Conservation (phyloP, 1,139 yeast genomes). For the Candida neerlandica region DNA sequence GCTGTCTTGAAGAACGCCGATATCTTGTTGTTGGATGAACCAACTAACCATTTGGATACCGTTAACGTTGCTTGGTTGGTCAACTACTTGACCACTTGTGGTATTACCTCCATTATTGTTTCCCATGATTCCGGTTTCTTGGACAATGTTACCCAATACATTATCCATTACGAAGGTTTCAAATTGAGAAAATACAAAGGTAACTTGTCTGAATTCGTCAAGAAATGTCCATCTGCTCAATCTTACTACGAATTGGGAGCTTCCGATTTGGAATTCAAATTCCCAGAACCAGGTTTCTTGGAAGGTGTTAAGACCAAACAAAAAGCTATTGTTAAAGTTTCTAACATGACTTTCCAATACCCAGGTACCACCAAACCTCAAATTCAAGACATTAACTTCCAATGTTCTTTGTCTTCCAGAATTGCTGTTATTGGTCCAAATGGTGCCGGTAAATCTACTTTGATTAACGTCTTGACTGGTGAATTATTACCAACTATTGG, state of each 20-base stretch:
- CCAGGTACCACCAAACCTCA: conserved; percentile 98
- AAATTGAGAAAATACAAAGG: conserved; percentile 99
- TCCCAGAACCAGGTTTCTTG: conserved; percentile 99
- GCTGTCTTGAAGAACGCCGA: conserved; percentile 99
- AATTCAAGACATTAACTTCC: conserved; percentile 88
- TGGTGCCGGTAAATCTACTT: conserved; percentile 99
- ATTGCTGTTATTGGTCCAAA: conserved; percentile 99
- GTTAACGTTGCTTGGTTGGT: conserved; percentile 99
- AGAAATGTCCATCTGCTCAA: conserved; percentile 98
- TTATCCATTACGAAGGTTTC: conserved; percentile 99
- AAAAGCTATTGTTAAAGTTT: conserved; percentile 98
- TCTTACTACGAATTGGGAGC: conserved; percentile 99
- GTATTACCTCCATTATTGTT: conserved; percentile 96
- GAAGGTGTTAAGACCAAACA: conserved; percentile 99
- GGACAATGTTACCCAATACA: conserved; percentile 96
- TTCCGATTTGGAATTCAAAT: conserved; percentile 89
- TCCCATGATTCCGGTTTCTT: conserved; percentile 99
- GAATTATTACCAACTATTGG: conserved; percentile 97
- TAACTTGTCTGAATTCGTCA: conserved; percentile 97
- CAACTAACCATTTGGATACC: conserved; percentile 99
- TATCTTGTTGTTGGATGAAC: conserved; percentile 97
- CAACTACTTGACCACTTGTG: conserved; percentile 97
- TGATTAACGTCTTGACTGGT: conserved; percentile 98
- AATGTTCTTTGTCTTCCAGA: conserved; percentile 98
- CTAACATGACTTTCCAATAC: conserved; percentile 97